phyloP scores from a whole-genome alignment of 1,284 basidiomycete species.

The Blastosporella zonata region DNA sequence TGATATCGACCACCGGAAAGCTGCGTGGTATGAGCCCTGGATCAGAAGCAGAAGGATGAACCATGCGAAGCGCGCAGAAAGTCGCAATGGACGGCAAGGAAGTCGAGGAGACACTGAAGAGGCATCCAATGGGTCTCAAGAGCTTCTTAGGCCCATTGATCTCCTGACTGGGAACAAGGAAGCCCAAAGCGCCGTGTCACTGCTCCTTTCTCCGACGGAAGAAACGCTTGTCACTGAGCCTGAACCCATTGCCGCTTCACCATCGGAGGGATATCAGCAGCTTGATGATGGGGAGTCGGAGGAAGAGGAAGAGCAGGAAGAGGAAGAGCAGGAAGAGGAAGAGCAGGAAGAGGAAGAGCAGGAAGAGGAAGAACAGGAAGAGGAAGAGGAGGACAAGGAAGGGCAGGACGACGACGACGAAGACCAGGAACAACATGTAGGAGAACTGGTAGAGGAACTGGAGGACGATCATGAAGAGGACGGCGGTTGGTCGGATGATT shows the following conservation, averaged over 20 bases:
- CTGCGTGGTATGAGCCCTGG: constrained; percentile 83
- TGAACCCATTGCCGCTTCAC: constrained; percentile 6
- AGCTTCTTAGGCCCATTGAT: constrained; percentile 40
- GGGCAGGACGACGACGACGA: constrained; percentile 29
- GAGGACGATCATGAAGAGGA: constrained; percentile 18
- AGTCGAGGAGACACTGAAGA: constrained; percentile 22
- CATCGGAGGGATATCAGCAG: constrained; percentile 25
- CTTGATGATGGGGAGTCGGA: constrained; percentile 28
- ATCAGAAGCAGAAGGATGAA: constrained; percentile 57
- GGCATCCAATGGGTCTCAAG: constrained; percentile 21
- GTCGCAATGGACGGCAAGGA: constrained; percentile 31
- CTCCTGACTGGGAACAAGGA: constrained; percentile 52
- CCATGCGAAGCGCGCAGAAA: constrained; percentile 52
- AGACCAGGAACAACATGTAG: too few relatives aligned
- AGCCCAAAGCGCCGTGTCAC: constrained; percentile 33
- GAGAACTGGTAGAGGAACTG: constrained; percentile 16
- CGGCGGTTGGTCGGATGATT: constrained; percentile 24
- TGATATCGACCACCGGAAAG: constrained; percentile 73
- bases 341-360: constrained; percentile 26
- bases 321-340: constrained; percentile 17
- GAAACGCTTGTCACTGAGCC: constrained; percentile 21
- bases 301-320: constrained; percentile 22
- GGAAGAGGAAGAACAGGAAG: constrained; percentile 20
- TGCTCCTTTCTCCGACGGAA: constrained; percentile 23
- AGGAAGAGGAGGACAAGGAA: constrained; percentile 11